A percentile compares a stretch with the other conserved stretches of the same genome.
phyloP scores from a whole-genome alignment of 2,329 filamentous ascomycete species.

The Saccharata proteae region DNA sequence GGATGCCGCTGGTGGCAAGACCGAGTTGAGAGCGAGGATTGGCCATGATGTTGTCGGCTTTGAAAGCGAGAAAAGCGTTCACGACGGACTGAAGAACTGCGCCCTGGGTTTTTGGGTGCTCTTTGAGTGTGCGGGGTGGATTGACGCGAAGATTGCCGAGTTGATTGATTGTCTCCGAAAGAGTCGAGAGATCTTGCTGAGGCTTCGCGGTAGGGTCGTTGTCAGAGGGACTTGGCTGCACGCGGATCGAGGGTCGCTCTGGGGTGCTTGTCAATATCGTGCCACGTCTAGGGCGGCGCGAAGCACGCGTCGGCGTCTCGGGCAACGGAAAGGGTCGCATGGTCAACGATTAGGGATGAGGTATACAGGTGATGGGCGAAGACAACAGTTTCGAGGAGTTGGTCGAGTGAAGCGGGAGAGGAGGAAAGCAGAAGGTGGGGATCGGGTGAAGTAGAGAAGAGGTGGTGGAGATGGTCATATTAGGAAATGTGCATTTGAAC shows the following conservation, averaged over 20 bases:
- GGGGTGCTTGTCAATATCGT: too few relatives aligned
- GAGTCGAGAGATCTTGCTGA: too few relatives aligned
- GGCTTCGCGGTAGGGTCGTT: too few relatives aligned
- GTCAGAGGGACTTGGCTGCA: too few relatives aligned
- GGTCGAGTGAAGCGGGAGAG: too few relatives aligned
- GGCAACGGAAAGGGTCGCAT: too few relatives aligned
- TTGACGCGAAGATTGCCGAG: slow-evolving; percentile 2
- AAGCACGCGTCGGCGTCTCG: too few relatives aligned
- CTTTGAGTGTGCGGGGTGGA: background rate
- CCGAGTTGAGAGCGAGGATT: slow-evolving; percentile 13
- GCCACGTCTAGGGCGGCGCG: too few relatives aligned
- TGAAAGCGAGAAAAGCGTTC: slow-evolving; percentile 7
- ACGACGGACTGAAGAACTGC: slow-evolving; percentile 10
- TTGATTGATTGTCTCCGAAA: slow-evolving; percentile 1
- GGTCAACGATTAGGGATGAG: too few relatives aligned
- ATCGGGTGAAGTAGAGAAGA: background rate
- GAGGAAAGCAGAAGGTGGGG: background rate
- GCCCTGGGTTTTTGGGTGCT: slow-evolving; percentile 2
- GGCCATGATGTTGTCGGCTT: slow-evolving; percentile 15
- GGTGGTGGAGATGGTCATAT: background rate
- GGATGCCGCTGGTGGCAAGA: slow-evolving; percentile 35
- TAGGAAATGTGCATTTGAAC: background rate
- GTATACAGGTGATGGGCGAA: too few relatives aligned
- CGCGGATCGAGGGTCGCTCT: too few relatives aligned
- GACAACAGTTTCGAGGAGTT: too few relatives aligned